These are phyloP conservation scores for Eimeria sp. DNA, from an alignment of 169 alveolate genomes.

Conservation along the genomic window DNA sequence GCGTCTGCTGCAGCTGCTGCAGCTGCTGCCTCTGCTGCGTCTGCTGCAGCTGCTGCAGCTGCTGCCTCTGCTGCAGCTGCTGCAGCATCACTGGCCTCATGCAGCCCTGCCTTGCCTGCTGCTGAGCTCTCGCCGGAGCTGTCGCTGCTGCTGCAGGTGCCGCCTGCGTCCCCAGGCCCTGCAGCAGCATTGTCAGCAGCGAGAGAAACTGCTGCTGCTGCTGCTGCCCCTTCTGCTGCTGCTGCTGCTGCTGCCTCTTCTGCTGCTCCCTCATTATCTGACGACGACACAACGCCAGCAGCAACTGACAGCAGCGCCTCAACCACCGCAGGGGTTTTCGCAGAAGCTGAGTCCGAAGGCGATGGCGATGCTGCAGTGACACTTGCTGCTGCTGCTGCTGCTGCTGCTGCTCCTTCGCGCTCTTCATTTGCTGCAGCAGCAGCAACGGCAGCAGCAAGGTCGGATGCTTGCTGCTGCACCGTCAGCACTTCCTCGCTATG, in stretches of 20 bases:
- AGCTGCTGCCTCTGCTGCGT: background rate
- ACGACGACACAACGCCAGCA: background rate
- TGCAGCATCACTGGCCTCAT: background rate
- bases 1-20: slow-evolving; percentile 6
- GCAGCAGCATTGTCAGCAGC: background rate
- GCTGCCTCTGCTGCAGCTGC: background rate
- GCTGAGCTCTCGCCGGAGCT: background rate
- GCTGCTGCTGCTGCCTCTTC: background rate
- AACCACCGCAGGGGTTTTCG: background rate
- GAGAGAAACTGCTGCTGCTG: background rate
- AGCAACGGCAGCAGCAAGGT: background rate
- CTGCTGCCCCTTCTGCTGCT: background rate
- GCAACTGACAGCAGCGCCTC: background rate
- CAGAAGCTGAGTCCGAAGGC: background rate
- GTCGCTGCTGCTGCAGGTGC: slow-evolving; percentile 1
- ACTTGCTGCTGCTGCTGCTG: background rate
- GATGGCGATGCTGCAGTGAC: background rate
- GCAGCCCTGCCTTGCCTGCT: background rate
- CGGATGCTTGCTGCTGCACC: slow-evolving; percentile 10
- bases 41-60: background rate
- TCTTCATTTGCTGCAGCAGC: background rate
- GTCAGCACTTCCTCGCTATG: background rate
- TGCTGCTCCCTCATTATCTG: background rate
- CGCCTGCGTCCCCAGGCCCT: background rate
- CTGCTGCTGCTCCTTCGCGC: background rate